These are phyloP conservation scores for Rhodocollybia butyracea DNA, from an alignment of 768 basidiomycete species.

Conservation along the genomic window DNA sequence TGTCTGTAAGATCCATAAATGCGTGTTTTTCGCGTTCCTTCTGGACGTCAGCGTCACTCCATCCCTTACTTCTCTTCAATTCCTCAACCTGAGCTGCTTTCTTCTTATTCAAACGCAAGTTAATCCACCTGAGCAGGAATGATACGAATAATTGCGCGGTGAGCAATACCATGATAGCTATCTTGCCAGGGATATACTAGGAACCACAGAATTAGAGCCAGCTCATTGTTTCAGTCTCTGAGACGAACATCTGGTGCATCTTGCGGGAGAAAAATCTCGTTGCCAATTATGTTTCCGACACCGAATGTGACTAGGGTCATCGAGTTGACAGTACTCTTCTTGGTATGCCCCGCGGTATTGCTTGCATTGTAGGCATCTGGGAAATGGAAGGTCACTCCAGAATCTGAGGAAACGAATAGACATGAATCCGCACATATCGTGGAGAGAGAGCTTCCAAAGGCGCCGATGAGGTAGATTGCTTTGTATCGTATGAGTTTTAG, in stretches of 20 bases:
- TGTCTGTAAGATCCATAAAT: slow-evolving; percentile 63
- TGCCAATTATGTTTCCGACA: slow-evolving; percentile 60
- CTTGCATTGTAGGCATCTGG: slow-evolving; percentile 65
- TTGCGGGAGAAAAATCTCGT: slow-evolving; percentile 59
- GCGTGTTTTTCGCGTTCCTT: slow-evolving; percentile 57
- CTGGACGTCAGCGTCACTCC: slow-evolving; percentile 57
- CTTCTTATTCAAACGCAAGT: slow-evolving; percentile 48
- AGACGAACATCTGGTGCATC: slow-evolving; percentile 55
- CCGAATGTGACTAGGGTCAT: slow-evolving; percentile 55
- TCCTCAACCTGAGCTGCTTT: slow-evolving; percentile 39
- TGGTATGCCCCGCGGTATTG: slow-evolving; percentile 63
- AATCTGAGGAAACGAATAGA: slow-evolving; percentile 21
- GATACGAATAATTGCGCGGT: slow-evolving; percentile 48
- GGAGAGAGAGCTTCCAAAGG: slow-evolving; percentile 58
- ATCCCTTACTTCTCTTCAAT: slow-evolving; percentile 43
- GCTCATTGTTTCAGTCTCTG: too few species aligned
- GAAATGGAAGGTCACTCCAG: too few species aligned
- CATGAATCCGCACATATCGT: slow-evolving; percentile 30
- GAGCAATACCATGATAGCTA: slow-evolving; percentile 59
- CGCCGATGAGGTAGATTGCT: slow-evolving; percentile 50
- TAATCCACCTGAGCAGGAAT: slow-evolving; percentile 50
- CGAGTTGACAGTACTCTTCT: slow-evolving; percentile 66
- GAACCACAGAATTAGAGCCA: too few species aligned
- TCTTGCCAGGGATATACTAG: slow-evolving; percentile 71
- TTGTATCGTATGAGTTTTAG: not conserved